These are phyloP conservation scores for Ustilago shanxiensis DNA, from an alignment of 1,284 basidiomycete species.

Conservation along the genomic window DNA sequence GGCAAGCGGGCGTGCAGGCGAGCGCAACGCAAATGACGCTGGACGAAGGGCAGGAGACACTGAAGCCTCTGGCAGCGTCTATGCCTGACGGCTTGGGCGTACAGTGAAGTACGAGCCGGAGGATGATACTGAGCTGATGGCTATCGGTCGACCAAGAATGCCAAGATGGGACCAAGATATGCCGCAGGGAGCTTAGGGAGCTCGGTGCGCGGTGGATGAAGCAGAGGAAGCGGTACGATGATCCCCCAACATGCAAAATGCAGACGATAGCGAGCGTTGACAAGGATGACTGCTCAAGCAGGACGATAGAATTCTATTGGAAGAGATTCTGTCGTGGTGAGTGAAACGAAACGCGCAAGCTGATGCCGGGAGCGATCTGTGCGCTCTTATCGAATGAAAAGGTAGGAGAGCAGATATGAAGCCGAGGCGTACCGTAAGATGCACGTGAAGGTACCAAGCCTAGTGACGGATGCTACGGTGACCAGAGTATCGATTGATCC, in stretches of 20 bases:
- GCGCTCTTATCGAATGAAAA: conserved; percentile 10
- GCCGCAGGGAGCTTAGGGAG: conserved; percentile 17
- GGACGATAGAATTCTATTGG: not conserved
- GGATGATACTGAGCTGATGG: not conserved
- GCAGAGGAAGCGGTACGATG: not conserved
- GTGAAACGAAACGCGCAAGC: not conserved
- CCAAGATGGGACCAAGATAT: not conserved
- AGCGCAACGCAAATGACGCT: not conserved
- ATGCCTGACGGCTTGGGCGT: not conserved
- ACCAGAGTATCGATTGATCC: not conserved
- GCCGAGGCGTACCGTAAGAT: not conserved
- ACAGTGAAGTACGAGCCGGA: not conserved
- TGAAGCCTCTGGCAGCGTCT: not conserved
- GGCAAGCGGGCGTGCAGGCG: too few species aligned
- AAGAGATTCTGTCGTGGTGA: not conserved
- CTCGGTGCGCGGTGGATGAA: conserved; percentile 13
- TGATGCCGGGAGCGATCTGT: conserved; percentile 7
- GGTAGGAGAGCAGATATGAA: not conserved
- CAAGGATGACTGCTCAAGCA: not conserved
- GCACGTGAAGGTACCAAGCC: not conserved
- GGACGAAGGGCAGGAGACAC: not conserved
- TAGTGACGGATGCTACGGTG: not conserved
- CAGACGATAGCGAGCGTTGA: not conserved
- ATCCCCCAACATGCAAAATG: conserved; percentile 17
- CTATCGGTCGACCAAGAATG: not conserved